Percentiles rank a stretch among this genome's conserved stretches.
Evolutionary conservation across 148 eudicot genomes (phyloP).

Genomic region (Simmondsia chinensis): DNA sequence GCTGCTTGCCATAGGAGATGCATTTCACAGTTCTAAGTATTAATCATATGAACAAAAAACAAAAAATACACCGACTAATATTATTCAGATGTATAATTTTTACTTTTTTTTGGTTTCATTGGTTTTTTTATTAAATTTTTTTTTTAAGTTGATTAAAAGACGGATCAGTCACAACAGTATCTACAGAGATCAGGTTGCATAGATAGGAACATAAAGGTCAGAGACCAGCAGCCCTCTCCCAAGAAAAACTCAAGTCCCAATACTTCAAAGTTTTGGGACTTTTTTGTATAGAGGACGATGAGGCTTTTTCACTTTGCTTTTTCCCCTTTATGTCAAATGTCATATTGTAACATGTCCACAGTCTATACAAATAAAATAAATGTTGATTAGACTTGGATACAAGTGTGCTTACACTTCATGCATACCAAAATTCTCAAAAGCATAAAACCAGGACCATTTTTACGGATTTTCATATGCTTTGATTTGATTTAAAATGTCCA

Average conservation of each 20-base stretch:
- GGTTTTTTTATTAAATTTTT: constrained; percentile 13
- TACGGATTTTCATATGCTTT: too few species aligned
- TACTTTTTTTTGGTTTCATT: constrained; percentile 2
- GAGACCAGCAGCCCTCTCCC: constrained; percentile 78
- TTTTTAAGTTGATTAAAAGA: constrained; percentile 12
- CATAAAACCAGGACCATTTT: too few species aligned
- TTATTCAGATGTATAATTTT: background rate
- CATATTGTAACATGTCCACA: constrained; percentile 22
- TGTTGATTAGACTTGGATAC: too few species aligned
- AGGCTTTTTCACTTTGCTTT: constrained; percentile 47
- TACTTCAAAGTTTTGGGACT: constrained; percentile 26
- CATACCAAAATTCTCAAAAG: too few species aligned
- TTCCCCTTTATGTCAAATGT: constrained; percentile 15
- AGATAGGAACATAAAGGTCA: constrained; percentile 17
- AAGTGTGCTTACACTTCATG: too few species aligned
- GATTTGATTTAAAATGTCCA: too few species aligned
- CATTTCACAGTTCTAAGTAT: constrained; percentile 49
- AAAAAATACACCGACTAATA: background rate
- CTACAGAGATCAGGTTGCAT: constrained; percentile 11
- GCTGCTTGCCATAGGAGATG: constrained; percentile 49
- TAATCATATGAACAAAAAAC: background rate
- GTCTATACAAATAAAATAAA: too few species aligned
- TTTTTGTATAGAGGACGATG: constrained; percentile 72
- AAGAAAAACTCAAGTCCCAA: constrained; percentile 25
- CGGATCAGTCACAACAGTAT: constrained; percentile 3